Conservation (phyloP, 2,329 filamentous ascomycete species). For the Cadophora sp. region DNA sequence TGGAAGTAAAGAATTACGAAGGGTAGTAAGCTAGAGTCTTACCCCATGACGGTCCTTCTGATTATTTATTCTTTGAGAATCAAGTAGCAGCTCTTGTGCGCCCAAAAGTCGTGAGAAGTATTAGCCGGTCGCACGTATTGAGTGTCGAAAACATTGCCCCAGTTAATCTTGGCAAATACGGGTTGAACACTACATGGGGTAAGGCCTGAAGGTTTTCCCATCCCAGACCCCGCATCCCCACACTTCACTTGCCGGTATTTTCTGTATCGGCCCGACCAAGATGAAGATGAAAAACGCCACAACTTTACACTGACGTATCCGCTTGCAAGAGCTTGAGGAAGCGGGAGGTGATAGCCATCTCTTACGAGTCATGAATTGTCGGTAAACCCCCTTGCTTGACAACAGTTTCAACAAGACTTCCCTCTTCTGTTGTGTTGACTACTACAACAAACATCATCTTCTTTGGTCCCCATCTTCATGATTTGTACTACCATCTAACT, state of each 20-base stretch:
- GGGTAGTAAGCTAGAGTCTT: too few species aligned
- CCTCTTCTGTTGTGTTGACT: too few species aligned
- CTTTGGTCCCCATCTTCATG: not conserved
- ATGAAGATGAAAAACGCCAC: not conserved
- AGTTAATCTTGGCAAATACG: not conserved
- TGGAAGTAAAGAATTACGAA: too few species aligned
- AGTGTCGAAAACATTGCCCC: not conserved
- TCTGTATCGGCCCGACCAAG: conserved; percentile 2
- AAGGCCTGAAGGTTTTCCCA: not conserved
- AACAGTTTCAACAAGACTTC: not conserved
- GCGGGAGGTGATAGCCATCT: not conserved
- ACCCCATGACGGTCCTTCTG: not conserved
- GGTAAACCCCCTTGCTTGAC: not conserved
- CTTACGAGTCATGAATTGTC: not conserved
- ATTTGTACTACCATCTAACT: not conserved
- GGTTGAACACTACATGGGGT: not conserved
- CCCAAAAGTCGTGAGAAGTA: not conserved
- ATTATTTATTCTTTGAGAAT: too few species aligned
- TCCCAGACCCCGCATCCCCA: conserved; percentile 9
- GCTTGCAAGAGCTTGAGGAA: not conserved
- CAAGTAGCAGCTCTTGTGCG: not conserved
- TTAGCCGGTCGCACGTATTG: not conserved
- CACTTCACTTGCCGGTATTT: not conserved
- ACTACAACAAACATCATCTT: too few species aligned
- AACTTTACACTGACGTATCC: not conserved